Base-by-base conservation (phyloP, 139 green algal species). In the Asterochloris erici region DNA sequence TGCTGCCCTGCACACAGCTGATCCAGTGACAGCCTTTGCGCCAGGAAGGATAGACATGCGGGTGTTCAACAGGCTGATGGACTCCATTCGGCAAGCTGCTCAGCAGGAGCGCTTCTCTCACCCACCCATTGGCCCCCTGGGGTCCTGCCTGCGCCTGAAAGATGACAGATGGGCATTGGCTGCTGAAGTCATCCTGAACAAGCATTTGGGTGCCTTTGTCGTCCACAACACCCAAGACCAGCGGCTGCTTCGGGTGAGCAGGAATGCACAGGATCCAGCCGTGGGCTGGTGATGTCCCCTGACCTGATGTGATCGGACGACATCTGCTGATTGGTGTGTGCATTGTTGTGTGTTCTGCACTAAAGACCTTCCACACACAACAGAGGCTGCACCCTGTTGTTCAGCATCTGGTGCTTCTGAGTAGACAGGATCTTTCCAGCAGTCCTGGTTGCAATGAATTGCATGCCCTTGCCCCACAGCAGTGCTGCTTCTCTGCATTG, bases 131-230 rank as follows among this genome's bases (percentile, higher is more conserved):
- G 77, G 77, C 15, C 82, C 82, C 9, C 64, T 86, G 16, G 82
- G 82, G 11, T 71, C 74, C 47, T 71, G 68, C 26, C 82, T 86
- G 26, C 73, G 54, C 10, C 82, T 86, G 27, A 64, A 23, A 15
- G 68, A 86, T 38, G 82, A 86, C 21, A 71, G 47, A 13, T 85
- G 82, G 82, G 75, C 82, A 10, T 2, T 66, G 15, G 74, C 82
- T 68, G 75, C 82, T 26, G 82, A 85, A 24, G 27, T 78, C 29
- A 75, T 75, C 10, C 73, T 85, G 17, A 66, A 75, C 23, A 47
- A 71, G 10, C 54, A 38, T 23, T 78, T 85, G 66, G 28, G 21
- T 17, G 68, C 61, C 19, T 85, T 85, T 29, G 17, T 85, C 13
- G 81, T 85, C 12, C 74, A 81, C 66, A 26, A 79, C 81, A 63